These are phyloP conservation scores for Lathyrus aphaca DNA, from an alignment of 306 rosid species.

Conservation along the genomic window DNA sequence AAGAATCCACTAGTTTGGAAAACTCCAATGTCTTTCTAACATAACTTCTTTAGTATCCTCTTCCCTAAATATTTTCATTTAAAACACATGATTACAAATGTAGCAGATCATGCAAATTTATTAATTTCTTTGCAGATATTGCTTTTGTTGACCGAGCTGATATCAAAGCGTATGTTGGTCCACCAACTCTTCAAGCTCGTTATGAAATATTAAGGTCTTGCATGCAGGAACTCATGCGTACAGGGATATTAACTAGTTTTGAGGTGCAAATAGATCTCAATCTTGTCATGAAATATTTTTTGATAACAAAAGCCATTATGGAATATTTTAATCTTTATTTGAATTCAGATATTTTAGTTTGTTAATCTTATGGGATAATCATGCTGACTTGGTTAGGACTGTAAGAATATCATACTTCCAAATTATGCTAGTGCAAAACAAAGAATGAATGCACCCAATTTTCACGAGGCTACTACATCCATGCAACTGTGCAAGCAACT, in stretches of 20 bases:
- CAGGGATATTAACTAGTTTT: constrained; percentile 62
- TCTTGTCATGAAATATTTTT: constrained; percentile 21
- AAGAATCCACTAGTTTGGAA: neutral
- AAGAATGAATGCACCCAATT: constrained; percentile 50
- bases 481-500: constrained; percentile 59
- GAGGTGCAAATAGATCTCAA: constrained; percentile 53
- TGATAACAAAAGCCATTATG: neutral
- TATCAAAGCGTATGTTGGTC: constrained; percentile 97
- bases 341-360: constrained; percentile 28
- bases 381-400: constrained; percentile 56
- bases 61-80: constrained; percentile 32
- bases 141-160: constrained; percentile 99
- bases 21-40: constrained; percentile 19
- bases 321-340: constrained; percentile 7
- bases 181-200: constrained; percentile 95
- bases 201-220: constrained; percentile 89
- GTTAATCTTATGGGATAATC: constrained; percentile 39
- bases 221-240: constrained; percentile 74
- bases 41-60: constrained; percentile 24
- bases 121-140: constrained; percentile 64
- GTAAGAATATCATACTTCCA: constrained; percentile 52
- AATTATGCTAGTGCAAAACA: constrained; percentile 67
- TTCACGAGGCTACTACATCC: constrained; percentile 46
- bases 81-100: constrained; percentile 33
- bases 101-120: constrained; percentile 33